phyloP scores from a whole-genome alignment of 768 basidiomycete genomes.

The Tulasnella sp. region DNA sequence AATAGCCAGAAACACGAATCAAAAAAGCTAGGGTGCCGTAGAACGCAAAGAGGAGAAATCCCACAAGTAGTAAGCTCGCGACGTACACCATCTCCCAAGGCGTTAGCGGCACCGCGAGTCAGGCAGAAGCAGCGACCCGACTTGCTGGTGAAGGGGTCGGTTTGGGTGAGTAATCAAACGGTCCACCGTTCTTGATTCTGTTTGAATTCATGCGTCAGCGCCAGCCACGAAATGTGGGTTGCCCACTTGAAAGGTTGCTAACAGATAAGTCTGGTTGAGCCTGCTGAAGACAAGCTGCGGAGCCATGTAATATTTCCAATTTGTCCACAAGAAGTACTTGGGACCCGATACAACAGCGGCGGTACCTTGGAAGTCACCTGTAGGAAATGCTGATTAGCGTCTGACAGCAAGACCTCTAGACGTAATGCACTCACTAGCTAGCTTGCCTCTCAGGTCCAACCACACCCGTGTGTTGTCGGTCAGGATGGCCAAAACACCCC shows the following conservation, averaged over 20 bases:
- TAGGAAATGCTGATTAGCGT: neutral
- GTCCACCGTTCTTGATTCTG: constrained; percentile 5
- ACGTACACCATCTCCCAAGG: neutral
- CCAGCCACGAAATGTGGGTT: too few relatives aligned
- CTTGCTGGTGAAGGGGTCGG: neutral
- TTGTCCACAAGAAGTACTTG: constrained; percentile 13
- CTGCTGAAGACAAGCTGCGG: constrained; percentile 8
- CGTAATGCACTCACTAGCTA: constrained; percentile 40
- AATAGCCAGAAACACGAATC: too few relatives aligned
- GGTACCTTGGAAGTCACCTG: constrained; percentile 1
- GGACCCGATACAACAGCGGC: constrained; percentile 3
- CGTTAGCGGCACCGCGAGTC: neutral
- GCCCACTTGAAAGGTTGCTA: too few relatives aligned
- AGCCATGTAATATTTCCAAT: constrained; percentile 10
- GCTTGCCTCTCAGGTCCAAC: constrained; percentile 48
- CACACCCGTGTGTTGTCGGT: constrained; percentile 64
- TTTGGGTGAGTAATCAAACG: constrained; percentile 5
- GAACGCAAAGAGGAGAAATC: constrained; percentile 1
- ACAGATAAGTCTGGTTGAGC: neutral
- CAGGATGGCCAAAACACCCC: constrained; percentile 68
- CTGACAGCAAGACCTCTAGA: neutral
- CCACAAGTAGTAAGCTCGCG: neutral
- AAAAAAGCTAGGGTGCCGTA: neutral
- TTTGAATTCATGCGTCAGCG: too few relatives aligned
- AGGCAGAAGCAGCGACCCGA: constrained; percentile 7